phyloP scores from a whole-genome alignment of 768 basidiomycete species.

The Cystofilobasidium capitatum region DNA sequence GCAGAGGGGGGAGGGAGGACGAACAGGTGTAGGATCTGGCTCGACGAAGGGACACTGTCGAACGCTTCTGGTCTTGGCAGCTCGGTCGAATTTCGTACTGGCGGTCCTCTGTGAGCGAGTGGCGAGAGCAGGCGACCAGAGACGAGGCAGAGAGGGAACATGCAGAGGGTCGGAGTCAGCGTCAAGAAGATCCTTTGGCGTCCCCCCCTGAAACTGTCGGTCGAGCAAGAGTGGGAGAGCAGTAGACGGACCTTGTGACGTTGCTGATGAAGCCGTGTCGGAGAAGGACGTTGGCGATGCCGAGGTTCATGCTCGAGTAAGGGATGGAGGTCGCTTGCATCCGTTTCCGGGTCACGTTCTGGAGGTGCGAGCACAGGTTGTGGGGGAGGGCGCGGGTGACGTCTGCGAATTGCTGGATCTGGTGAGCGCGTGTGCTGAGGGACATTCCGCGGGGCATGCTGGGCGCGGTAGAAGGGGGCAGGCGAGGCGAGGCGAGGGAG shows the following conservation, averaged over 20 bases:
- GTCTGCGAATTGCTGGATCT: background rate
- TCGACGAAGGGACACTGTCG: background rate
- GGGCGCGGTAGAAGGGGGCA: too few species aligned
- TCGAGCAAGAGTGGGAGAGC: background rate
- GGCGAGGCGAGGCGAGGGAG: too few species aligned
- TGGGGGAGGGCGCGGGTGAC: slow-evolving; percentile 43
- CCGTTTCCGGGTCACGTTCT: slow-evolving; percentile 84
- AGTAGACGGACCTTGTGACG: slow-evolving; percentile 46
- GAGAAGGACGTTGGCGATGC: slow-evolving; percentile 82
- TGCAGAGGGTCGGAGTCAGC: background rate
- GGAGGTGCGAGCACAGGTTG: slow-evolving; percentile 78
- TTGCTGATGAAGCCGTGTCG: slow-evolving; percentile 78
- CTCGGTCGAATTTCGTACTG: background rate
- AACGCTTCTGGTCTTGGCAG: slow-evolving; percentile 1
- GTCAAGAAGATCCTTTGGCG: background rate
- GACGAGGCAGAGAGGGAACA: background rate
- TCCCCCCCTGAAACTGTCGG: background rate
- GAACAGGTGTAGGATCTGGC: slow-evolving; percentile 18
- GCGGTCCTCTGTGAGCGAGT: slow-evolving; percentile 6
- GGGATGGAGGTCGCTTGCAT: slow-evolving; percentile 65
- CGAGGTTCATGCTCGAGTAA: slow-evolving; percentile 81
- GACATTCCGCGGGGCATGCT: too few species aligned
- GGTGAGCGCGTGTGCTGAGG: too few species aligned
- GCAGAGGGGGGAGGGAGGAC: background rate
- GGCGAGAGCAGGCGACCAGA: background rate